Base-by-base conservation (phyloP, 1,284 basidiomycete species). In the Grifola frondosa region DNA sequence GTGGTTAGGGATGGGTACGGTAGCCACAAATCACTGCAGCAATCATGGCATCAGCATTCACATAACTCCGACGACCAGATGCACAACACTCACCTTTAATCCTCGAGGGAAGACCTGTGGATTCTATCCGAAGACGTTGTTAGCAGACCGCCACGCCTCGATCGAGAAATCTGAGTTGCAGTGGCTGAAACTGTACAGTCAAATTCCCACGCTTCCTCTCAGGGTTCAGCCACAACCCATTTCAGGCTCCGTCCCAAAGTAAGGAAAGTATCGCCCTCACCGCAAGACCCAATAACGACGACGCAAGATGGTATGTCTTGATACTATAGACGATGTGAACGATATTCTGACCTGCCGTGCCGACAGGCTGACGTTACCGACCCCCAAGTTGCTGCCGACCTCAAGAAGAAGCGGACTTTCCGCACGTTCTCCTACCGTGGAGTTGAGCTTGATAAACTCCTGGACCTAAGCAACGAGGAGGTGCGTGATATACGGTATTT, bases 361-460 rank as follows among this genome's bases (percentile, higher is more conserved):
- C n/a, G 49, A 5, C 52, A 89, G 89, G 86, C 90, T 70, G 88
- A 91, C 67, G 75, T 91, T 62, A 95, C 92, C 69, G 91, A 94
- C 70, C 89, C 91, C 63, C 69, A 81, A 68, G 72, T 90, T 67
- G 92, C 92, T 61, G 92, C 92, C 56, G 92, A 93, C 70, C 80
- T 95, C 75, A 96, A 96, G 88, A 93, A 94, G 78, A 92, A 87
- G 82, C 80, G 96, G 67, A 94, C 92, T 52, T 99, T 99, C 89
- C 91, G 91, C 67, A 98, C 96, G 65, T 99, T 97, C 80, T 90
- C 90, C 36, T 99, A 96, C 87, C 90, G 96, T 65, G 96, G 97
- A 63, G 77, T 98, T 61, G 94, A 97, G 77, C 88, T 97, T 58
- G 91, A 97, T 67, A 89, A 96, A 74, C 91, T 99, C 66, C 78